Conservation (phyloP, 495 filamentous ascomycete species). For the Trichoderma erinaceum region DNA sequence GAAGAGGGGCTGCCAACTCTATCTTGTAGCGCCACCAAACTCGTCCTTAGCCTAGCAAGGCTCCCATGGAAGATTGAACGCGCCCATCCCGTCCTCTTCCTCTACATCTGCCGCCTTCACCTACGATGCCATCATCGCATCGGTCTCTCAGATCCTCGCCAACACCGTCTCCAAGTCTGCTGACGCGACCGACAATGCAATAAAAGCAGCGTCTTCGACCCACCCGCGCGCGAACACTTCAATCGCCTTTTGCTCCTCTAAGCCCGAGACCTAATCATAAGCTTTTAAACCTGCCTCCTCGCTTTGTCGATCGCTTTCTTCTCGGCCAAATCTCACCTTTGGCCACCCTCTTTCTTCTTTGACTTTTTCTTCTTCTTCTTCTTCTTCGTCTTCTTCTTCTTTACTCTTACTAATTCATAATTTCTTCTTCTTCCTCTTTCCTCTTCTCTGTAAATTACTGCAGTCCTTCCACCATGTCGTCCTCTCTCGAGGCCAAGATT, state of each 20-base stretch:
- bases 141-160: neutral
- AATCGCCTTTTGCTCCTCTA: neutral
- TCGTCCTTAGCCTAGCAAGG: neutral
- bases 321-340: neutral
- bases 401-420: slow-evolving; percentile 14
- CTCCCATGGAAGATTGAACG: neutral
- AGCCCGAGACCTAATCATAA: too few species aligned
- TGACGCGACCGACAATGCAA: slow-evolving; percentile 12
- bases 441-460: neutral
- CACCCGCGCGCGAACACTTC: slow-evolving; percentile 4
- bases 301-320: neutral
- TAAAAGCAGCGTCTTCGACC: slow-evolving; percentile 1
- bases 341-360: slow-evolving; percentile 4
- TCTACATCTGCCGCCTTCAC: neutral
- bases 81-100: neutral
- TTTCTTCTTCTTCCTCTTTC: slow-evolving; percentile 18
- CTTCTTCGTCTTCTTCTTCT: slow-evolving; percentile 21
- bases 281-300: neutral
- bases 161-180: slow-evolving; percentile 9
- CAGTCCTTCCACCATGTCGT: slow-evolving; percentile 53
- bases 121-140: slow-evolving; percentile 11
- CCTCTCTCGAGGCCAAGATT: slow-evolving; percentile 83
- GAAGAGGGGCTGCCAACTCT: neutral
- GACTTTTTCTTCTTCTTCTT: slow-evolving; percentile 30
- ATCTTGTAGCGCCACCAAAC: neutral